Evolutionary conservation across 2,329 filamentous ascomycete genomes (phyloP), one percentile per base, ranked within the genome.

Genomic region (Calonectria pteridis): DNA sequence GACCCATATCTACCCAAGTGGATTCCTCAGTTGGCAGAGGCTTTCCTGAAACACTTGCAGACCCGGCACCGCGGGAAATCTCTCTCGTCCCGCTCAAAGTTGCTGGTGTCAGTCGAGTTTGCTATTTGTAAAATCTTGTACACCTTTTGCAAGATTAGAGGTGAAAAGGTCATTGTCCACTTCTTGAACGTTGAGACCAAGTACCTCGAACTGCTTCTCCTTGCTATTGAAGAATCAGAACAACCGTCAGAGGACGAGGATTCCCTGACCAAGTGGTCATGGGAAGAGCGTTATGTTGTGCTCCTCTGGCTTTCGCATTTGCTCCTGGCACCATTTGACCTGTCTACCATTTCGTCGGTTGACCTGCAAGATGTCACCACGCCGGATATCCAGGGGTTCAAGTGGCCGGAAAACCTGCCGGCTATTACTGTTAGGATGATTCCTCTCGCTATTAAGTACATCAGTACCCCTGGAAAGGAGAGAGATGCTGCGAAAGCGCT

Each of bases 171-270:
- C 66, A 93, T 99, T 78, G 92, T 95, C 67, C 92, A 95, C 51
- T 98, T 98, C 81, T 87, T 99, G 77, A 96, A 94, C 82, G 98
- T 97, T 76, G 97, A 98, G 83, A 93, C 95, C 2, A 93, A 91
- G 80, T 93, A 96, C 80, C 90, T 99, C 18, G 96, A 98, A 82
- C 89, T 93, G 0, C 89, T 99, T 74, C 88, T 98, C 11, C 88
- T 89, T 2, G 93, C 93, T 20, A 91, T 98, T 51, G 95, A 97
- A 81, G 87, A 89, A 26, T 85, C 87, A 0, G 89, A 90, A 77
- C 76, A 81, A 68, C 67, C 75, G 2, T 69, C 79, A 13, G 51
- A 73, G 0, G 72, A 73, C 28, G 75, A 76, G 20, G 76, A 77
- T 37, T 69, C 75, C 9, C 71, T 73, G 1, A 64, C 72, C 0